Conservation (phyloP, 768 basidiomycete genomes). For the Calocera viscosa region DNA sequence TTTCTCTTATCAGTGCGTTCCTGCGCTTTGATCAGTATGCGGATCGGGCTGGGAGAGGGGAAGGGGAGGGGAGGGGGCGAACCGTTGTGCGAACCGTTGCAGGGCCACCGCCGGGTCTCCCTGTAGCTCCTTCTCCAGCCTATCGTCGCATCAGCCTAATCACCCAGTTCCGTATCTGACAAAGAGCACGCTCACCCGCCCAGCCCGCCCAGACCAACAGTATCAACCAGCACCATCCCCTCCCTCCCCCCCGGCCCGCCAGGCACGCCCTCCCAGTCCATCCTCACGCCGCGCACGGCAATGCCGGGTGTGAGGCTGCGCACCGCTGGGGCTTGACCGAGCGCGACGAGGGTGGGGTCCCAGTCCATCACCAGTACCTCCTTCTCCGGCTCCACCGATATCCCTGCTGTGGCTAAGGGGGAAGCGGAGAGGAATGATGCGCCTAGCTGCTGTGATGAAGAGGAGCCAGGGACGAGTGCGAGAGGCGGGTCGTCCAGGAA, state of each 20-base stretch:
- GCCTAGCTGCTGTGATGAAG: background rate
- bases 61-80: background rate
- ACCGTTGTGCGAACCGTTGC: background rate
- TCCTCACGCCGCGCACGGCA: background rate
- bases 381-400: background rate
- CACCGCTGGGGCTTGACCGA: background rate
- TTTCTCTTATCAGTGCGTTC: background rate
- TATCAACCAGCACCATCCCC: background rate
- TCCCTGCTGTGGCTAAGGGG: too few species aligned
- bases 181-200: background rate
- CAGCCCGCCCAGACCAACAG: background rate
- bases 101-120: background rate
- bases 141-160: background rate
- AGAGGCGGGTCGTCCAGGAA: background rate
- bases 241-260: background rate
- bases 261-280: conserved; percentile 4
- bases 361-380: conserved; percentile 4
- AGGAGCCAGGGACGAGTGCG: background rate
- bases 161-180: background rate
- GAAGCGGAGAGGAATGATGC: background rate
- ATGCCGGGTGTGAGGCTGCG: background rate
- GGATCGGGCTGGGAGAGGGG: background rate
- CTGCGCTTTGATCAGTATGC: background rate
- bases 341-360: background rate
- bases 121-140: background rate